Base-by-base conservation (phyloP, 352 stramenopile species). In the Phytopythium chamaehyphon region DNA sequence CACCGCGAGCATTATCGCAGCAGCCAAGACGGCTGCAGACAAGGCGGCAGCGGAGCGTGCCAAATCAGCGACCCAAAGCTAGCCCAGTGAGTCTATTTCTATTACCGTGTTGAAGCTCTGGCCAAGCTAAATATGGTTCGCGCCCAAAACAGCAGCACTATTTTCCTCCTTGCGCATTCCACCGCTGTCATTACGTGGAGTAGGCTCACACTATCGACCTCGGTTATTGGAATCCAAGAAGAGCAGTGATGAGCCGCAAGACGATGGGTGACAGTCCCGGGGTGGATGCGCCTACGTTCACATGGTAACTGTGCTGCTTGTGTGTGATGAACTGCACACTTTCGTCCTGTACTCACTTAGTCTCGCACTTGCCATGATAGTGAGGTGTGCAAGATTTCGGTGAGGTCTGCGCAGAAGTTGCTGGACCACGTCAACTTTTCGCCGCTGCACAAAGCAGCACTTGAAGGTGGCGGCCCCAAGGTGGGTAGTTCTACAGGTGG, bases 381-480 rank as follows among this genome's bases (percentile, higher is more conserved):
- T 48, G 83, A 94, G 59, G 83, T 94, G 50, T 94, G 84, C 66
- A 90, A 94, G 59, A 93, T 94, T 52, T 91, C 82, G 28, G 76
- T 94, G 51, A 82, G 84, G 16, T 94, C 84, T 10, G 84, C 84
- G 6, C 81, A 94, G 46, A 94, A 93, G 69, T 64, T 94, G 40
- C 73, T 93, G 24, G 84, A 94, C 53, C 84, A 94, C 56, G 84
- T 93, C 40, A 94, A 91, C 59, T 91, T 90, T 40, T 94, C 84
- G 33, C 84, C 84, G 24, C 65, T 94, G n/a, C 84, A 94, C 62
- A 86, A 90, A 59, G 82, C 77, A 2, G 83, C 82, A 5, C 66
- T 94, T 8, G 78, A 87, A 18, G 59, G 80, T 21, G 68, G 56
- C n/a, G 38, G 37, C 14, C n/a, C 36, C 22, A 72, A 71, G 48